Conservation (phyloP, 1,284 basidiomycete species). For the Cutaneotrichosporon cutaneum region DNA sequence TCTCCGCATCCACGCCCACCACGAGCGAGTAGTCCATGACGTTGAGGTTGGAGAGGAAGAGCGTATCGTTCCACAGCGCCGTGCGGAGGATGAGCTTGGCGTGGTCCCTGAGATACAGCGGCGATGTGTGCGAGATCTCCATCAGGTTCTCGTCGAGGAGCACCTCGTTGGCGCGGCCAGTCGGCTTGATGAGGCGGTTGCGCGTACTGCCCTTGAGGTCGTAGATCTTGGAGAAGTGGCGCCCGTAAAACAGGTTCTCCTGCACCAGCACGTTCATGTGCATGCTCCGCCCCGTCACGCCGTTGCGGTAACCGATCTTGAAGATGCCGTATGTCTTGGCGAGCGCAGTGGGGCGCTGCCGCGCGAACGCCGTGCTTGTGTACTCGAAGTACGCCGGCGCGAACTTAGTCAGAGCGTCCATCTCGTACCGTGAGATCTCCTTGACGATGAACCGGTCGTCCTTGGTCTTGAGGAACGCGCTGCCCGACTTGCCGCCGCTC, state of each 20-base stretch:
- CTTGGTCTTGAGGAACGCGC: conserved; percentile 91
- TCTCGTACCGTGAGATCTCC: conserved; percentile 85
- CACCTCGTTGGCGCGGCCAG: conserved; percentile 88
- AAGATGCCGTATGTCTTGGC: conserved; percentile 98
- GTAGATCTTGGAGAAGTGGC: conserved; percentile 87
- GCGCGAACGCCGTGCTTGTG: conserved; percentile 71
- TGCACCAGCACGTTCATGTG: conserved; percentile 96
- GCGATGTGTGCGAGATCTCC: conserved; percentile 57
- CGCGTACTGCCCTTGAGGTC: conserved; percentile 91
- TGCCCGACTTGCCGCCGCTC: conserved; percentile 93
- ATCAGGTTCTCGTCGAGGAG: conserved; percentile 58
- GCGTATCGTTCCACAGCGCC: conserved; percentile 84
- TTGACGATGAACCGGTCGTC: conserved; percentile 99
- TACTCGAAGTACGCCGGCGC: conserved; percentile 98
- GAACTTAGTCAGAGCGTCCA: conserved; percentile 94
- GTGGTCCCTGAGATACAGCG: conserved; percentile 93
- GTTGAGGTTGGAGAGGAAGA: conserved; percentile 89
- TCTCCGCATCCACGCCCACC: conserved; percentile 82
- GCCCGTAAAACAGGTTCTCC: conserved; percentile 96
- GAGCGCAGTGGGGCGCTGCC: conserved; percentile 86
- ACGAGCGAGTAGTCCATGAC: conserved; percentile 99
- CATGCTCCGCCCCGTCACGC: conserved; percentile 70
- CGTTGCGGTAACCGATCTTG: conserved; percentile 88
- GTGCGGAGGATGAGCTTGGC: conserved; percentile 88
- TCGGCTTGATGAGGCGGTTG: conserved; percentile 85